Evolutionary conservation across 768 basidiomycete genomes (phyloP), one percentile per base, ranked within the genome.

Genomic region (Gymnopilus junonius): DNA sequence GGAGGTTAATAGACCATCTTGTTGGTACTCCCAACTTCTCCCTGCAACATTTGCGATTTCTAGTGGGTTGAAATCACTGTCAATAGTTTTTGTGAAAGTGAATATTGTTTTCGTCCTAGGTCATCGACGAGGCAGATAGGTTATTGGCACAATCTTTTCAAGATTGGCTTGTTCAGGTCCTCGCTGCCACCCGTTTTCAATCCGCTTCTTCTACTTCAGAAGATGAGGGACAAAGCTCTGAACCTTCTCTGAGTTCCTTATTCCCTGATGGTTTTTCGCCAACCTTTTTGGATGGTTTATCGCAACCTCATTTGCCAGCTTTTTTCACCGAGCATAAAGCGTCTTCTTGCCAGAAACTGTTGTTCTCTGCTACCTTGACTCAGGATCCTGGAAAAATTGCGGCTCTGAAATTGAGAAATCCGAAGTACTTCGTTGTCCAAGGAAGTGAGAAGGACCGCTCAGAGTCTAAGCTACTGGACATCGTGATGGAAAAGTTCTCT

Each of bases 81-180:
- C 8, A 60, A n/a, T 51, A 10, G 14, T 27, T 32, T 29, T 20
- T 39, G 32, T 20, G 17, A 54, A 62, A 37, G 42, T 35, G 10
- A 14, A n/a, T 10, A 17, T 20, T 2, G 20, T 8, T 27, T 54
- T 20, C 10, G 12, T 59, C 40, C 10, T 61, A 97, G 95, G 89
- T 99, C 29, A 94, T 99, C 59, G 97, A 99, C 74, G 97, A 99
- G 77, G 97, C 97, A 0, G 97, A 99, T 72, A 87, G 95, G n/a
- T 83, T 99, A 0, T 83, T 99, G 8, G 91, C 92, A 10, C 95
- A 98, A 73, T 94, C 94, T 1, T 99, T 97, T 77, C 95, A 99
- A 75, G 93, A 94, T 72, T 99, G 96, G 97, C 80, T 99, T 2
- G 84, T 85, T 6, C 88, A 89, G 70, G 92, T 99, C 3, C 79